Conservation (phyloP, 2,329 filamentous ascomycete genomes). For the Gnomoniopsis sp. region DNA sequence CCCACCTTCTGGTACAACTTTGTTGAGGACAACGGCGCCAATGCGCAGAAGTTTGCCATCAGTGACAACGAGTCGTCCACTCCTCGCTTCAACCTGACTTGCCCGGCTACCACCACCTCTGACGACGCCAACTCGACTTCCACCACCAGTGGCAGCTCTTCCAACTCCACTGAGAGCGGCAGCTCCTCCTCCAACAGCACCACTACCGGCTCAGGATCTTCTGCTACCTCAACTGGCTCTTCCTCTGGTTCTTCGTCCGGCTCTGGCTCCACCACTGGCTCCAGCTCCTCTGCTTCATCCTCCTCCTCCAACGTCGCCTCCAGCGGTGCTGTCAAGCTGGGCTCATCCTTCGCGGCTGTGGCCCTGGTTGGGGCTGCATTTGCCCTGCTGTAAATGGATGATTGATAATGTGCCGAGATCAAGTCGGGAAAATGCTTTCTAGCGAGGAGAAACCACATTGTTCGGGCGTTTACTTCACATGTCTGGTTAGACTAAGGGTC, state of each 20-base stretch:
- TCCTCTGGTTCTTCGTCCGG: constrained; percentile 7
- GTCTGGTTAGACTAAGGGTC: neutral
- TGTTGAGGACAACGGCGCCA: constrained; percentile 59
- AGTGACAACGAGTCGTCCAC: constrained; percentile 50
- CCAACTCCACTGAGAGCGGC: constrained; percentile 5
- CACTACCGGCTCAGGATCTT: constrained; percentile 24
- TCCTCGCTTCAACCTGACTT: constrained; percentile 63
- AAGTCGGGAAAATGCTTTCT: neutral
- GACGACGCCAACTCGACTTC: neutral
- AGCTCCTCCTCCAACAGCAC: constrained; percentile 21
- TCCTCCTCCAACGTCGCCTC: constrained; percentile 7
- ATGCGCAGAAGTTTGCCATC: constrained; percentile 69
- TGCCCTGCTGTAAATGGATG: constrained; percentile 4
- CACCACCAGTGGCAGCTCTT: constrained; percentile 10
- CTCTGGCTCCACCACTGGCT: neutral
- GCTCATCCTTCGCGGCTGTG: constrained; percentile 14
- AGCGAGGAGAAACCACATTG: neutral
- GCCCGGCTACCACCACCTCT: constrained; percentile 32
- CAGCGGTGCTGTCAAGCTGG: constrained; percentile 14
- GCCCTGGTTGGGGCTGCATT: constrained; percentile 16
- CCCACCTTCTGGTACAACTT: constrained; percentile 78
- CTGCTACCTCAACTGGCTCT: constrained; percentile 21
- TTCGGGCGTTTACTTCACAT: neutral
- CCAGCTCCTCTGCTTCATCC: neutral
- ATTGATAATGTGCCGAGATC: neutral